Conservation (phyloP, 768 basidiomycete species). For the Hemileccinum impolitum region DNA sequence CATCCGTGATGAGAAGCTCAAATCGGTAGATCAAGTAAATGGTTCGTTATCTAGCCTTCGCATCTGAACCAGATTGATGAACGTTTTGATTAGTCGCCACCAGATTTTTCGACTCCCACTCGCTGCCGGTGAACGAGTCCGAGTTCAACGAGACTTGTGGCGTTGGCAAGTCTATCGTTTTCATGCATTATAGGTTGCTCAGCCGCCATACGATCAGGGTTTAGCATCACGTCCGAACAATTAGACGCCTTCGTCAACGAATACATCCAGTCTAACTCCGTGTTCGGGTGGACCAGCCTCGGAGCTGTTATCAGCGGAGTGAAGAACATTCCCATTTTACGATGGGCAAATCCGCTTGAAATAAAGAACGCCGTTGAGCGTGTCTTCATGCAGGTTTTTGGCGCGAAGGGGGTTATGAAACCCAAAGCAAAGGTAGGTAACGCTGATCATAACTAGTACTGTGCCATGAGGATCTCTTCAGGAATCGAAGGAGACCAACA, state of each 20-base stretch:
- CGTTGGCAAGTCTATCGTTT: constrained; percentile 59
- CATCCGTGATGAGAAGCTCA: constrained; percentile 71
- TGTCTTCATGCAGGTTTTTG: constrained; percentile 64
- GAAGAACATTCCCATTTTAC: constrained; percentile 57
- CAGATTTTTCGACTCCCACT: constrained; percentile 66
- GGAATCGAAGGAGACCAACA: constrained; percentile 43
- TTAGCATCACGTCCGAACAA: constrained; percentile 68
- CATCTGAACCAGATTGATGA: not conserved
- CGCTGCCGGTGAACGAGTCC: constrained; percentile 56
- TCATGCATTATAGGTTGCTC: not conserved
- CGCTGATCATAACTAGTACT: not conserved
- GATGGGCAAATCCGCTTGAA: constrained; percentile 84
- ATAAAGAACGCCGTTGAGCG: constrained; percentile 79
- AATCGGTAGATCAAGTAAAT: constrained; percentile 79
- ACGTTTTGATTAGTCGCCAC: constrained; percentile 42
- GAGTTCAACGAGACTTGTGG: constrained; percentile 82
- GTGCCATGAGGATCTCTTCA: constrained; percentile 14
- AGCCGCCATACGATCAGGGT: constrained; percentile 50
- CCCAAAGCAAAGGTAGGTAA: constrained; percentile 59
- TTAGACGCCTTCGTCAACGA: constrained; percentile 52
- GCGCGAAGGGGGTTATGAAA: constrained; percentile 64
- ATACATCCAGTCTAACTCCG: constrained; percentile 53
- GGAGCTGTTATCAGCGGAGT: constrained; percentile 63
- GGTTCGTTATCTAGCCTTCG: constrained; percentile 47
- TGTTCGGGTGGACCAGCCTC: constrained; percentile 73